A percentile compares a stretch with the other conserved stretches of the same genome.
These are phyloP conservation scores for Candida tibetensis DNA, from an alignment of 805 yeast species.

Conservation along the genomic window DNA sequence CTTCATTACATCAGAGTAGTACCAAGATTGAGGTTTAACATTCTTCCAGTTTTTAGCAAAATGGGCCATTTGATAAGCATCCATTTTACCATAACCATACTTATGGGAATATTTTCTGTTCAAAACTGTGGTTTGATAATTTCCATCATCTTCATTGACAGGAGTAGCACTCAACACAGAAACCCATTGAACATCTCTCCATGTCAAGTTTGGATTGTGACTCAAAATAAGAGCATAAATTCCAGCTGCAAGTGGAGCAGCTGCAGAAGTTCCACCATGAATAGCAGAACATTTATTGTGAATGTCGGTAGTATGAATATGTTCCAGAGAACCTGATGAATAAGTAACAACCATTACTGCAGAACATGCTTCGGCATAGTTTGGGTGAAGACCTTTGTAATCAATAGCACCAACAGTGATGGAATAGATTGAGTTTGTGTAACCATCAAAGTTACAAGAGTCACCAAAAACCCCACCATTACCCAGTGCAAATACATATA, in stretches of 20 bases:
- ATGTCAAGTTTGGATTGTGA: constrained; percentile 82
- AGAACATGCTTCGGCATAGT: constrained; percentile 87
- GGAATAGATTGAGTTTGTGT: constrained; percentile 92
- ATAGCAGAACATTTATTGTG: constrained; percentile 60
- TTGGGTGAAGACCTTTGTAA: constrained; percentile 80
- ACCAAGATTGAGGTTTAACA: constrained; percentile 92
- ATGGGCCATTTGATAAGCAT: constrained; percentile 72
- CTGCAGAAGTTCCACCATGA: constrained; percentile 98
- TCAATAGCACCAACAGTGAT: constrained; percentile 95
- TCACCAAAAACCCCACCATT: constrained; percentile 85
- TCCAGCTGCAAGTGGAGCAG: constrained; percentile 99
- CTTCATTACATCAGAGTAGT: constrained; percentile 43
- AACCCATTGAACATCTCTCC: constrained; percentile 94
- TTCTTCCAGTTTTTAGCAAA: constrained; percentile 73
- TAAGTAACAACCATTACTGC: constrained; percentile 94
- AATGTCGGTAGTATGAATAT: constrained; percentile 84
- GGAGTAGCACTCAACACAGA: constrained; percentile 69
- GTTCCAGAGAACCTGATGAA: constrained; percentile 86
- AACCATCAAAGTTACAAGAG: constrained; percentile 95
- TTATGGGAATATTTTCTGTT: constrained; percentile 73
- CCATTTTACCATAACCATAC: constrained; percentile 91
- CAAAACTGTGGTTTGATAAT: constrained; percentile 71
- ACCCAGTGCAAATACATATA: constrained; percentile 95
- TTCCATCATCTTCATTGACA: constrained; percentile 63
- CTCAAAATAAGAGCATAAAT: constrained; percentile 77